Percentiles rank a stretch among this genome's conserved stretches.
Evolutionary conservation across 108 stramenopile species (phyloP).

Genomic region (Conticribra weissflogii): DNA sequence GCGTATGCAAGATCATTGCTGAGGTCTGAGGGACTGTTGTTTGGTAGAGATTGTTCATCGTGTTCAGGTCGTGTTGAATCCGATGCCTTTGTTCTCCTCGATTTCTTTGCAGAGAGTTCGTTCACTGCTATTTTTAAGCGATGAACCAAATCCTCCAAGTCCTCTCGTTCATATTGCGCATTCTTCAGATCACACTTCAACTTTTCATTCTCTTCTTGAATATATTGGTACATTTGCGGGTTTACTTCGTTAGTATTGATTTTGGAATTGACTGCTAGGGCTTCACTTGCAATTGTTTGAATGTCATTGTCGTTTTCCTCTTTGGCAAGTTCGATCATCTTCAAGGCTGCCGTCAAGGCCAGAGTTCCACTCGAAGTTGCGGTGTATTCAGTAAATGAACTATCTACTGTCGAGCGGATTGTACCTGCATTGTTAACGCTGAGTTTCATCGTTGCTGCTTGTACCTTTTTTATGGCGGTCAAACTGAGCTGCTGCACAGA

Average conservation of each 20-base stretch:
- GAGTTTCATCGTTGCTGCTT: neutral
- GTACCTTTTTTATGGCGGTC: neutral
- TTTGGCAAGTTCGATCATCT: neutral
- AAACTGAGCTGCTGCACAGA: too few relatives aligned
- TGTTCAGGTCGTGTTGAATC: too few relatives aligned
- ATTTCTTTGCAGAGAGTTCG: neutral
- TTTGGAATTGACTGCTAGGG: neutral
- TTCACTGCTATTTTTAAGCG: neutral
- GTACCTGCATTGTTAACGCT: neutral
- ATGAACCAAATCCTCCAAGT: neutral
- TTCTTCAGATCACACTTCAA: neutral
- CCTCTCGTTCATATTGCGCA: neutral
- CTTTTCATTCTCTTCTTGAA: neutral
- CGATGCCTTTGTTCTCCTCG: neutral
- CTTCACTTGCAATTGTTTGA: neutral
- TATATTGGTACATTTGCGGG: neutral
- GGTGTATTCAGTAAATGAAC: neutral
- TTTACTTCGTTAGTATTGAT: neutral
- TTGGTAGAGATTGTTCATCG: too few relatives aligned
- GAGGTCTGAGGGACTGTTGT: neutral
- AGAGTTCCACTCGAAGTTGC: neutral
- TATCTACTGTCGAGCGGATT: neutral
- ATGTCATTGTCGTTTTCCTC: neutral
- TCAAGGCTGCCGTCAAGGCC: neutral
- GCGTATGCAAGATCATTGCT: neutral